Evolutionary conservation across 805 yeast species (phyloP), one percentile per base, ranked within the genome.

Genomic region (Komagataella ulmi): DNA sequence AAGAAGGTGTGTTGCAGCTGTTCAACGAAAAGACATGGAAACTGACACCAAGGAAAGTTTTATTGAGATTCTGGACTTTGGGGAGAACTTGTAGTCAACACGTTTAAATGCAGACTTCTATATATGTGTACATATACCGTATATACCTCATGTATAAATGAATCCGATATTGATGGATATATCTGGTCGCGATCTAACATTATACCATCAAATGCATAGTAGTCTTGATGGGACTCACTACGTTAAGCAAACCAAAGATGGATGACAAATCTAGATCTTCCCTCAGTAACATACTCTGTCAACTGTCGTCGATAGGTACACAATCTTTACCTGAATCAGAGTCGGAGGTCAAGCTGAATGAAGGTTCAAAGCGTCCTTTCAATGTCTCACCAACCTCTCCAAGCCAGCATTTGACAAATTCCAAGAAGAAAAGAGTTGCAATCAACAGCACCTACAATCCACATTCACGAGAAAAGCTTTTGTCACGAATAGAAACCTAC

Each of bases 1-100:
- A 56, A 77, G 85, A 54, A 75, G 89, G 50, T 85, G 97, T 62
- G 87, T 91, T 44, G 91, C 95, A 18, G 98, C 99, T 0, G 93
- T 90, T 7, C 95, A 88, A 63, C 61, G 61, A 43, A 74, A 80
- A 52, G 80, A 76, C 45, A 77, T 77, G 7, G 75, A 74, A 55
- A 62, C 63, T 30, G 47, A 45, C 3, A 7, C 30, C 10, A 24
- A 45, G 47, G 74, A 73, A 52, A 88, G 97, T 2, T 84, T 72
- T 61, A 81, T 93, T 54, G 97, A 90, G 65, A 82, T 93, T 24
- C 68, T 89, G 49, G 96, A 89, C 63, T 91, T 88, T 67, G 83
- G 86, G 7, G 45, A 49, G 44, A 23, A 48, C 21, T 30, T 30
- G 40, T 30, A 30, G 40, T 30, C 14, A 30, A 8, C 14, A 30